These are phyloP conservation scores for Osmozyma mogii DNA, from an alignment of 805 yeast species.

Conservation along the genomic window DNA sequence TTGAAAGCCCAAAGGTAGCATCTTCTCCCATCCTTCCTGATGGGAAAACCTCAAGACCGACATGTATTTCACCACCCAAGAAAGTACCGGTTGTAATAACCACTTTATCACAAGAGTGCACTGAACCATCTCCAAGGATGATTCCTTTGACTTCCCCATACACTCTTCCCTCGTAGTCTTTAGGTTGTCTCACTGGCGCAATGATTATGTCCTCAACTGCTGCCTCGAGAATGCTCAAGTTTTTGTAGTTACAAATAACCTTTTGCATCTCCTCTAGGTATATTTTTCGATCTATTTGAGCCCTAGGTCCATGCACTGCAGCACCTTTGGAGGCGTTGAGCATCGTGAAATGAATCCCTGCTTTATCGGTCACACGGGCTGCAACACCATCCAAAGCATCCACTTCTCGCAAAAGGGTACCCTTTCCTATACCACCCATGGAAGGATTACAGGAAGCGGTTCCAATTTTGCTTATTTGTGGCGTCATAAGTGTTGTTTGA, in stretches of 20 bases:
- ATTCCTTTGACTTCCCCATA: conserved; percentile 59
- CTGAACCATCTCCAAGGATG: conserved; percentile 56
- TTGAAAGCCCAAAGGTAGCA: conserved; percentile 83
- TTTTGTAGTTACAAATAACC: conserved; percentile 45
- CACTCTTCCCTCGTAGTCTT: conserved; percentile 29
- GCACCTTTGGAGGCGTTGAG: conserved; percentile 84
- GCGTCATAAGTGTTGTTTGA: conserved; percentile 67
- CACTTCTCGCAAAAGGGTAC: conserved; percentile 82
- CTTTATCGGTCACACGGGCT: conserved; percentile 76
- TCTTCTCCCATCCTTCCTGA: conserved; percentile 92
- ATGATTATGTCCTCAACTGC: conserved; percentile 81
- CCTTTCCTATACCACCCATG: conserved; percentile 98
- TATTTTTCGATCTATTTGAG: conserved; percentile 84
- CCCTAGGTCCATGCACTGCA: conserved; percentile 98
- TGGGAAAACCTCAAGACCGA: conserved; percentile 73
- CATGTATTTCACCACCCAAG: conserved; percentile 87
- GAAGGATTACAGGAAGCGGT: conserved; percentile 96
- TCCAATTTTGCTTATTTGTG: conserved; percentile 68
- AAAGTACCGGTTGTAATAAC: conserved; percentile 96
- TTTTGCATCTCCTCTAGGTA: conserved; percentile 76
- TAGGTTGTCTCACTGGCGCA: conserved; percentile 22
- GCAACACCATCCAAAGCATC: conserved; percentile 96
- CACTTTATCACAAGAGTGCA: conserved; percentile 56
- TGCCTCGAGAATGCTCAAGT: conserved; percentile 57
- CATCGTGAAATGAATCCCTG: conserved; percentile 88